Conservation (phyloP, 495 filamentous ascomycete species). For the Terfezia claveryi region DNA sequence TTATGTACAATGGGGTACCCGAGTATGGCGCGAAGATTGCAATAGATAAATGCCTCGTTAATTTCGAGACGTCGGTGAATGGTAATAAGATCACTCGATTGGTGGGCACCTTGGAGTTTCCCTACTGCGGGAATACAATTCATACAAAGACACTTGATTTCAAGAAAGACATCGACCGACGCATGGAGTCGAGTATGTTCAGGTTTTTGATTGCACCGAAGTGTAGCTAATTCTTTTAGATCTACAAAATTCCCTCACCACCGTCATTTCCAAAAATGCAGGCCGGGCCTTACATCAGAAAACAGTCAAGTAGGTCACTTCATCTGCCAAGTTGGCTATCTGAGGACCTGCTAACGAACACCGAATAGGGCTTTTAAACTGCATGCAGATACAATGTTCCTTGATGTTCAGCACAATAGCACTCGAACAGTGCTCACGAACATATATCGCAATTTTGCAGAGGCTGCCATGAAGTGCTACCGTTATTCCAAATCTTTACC, state of each 20-base stretch:
- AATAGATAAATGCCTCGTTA: conserved; percentile 57
- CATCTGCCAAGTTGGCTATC: too few species aligned
- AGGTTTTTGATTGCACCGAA: too few species aligned
- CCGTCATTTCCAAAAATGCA: conserved; percentile 33
- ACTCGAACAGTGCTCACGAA: conserved; percentile 43
- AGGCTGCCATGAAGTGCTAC: conserved; percentile 67
- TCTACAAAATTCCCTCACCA: conserved; percentile 34
- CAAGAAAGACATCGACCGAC: conserved; percentile 33
- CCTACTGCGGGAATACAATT: conserved; percentile 69
- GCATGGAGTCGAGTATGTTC: conserved; percentile 18
- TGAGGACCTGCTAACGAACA: neutral
- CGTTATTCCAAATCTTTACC: conserved; percentile 35
- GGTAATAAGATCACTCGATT: conserved; percentile 31
- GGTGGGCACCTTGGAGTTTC: conserved; percentile 35
- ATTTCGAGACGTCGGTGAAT: conserved; percentile 47
- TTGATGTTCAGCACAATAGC: conserved; percentile 65
- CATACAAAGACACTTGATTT: conserved; percentile 58
- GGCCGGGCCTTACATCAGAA: conserved; percentile 36
- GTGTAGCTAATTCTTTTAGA: conserved; percentile 2
- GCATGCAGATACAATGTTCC: conserved; percentile 71
- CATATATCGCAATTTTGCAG: conserved; percentile 48
- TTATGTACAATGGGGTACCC: conserved; percentile 58
- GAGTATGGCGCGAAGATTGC: conserved; percentile 65
- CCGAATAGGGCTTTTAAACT: conserved; percentile 47
- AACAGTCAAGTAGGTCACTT: conserved; percentile 20